Evolutionary conservation across 1,139 yeast species (phyloP).

Genomic region (Suhomyces kunorum): DNA sequence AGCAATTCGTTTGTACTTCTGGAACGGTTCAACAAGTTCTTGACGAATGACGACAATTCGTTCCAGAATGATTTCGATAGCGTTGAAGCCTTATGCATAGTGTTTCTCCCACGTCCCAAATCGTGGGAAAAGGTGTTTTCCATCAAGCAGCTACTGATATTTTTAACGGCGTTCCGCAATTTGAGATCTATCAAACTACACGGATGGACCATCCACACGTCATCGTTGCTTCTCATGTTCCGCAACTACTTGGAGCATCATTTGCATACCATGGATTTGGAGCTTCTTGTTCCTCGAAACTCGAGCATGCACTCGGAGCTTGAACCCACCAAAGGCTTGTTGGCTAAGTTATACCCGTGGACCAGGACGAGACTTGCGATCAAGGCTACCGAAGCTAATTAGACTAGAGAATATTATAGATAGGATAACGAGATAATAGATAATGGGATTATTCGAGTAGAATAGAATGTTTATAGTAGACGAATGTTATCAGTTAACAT

Average conservation of each 20-base stretch:
- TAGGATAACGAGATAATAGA: no score
- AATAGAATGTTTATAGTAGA: no score
- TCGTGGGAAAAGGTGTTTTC: constrained; percentile 13
- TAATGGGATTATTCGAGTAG: no score
- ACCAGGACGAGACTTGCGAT: constrained; percentile 12
- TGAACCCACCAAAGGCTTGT: background rate
- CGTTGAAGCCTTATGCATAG: constrained; percentile 24
- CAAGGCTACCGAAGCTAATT: background rate
- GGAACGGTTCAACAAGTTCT: constrained; percentile 39
- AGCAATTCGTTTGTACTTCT: constrained; percentile 37
- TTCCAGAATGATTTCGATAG: constrained; percentile 22
- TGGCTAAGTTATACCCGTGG: constrained; percentile 11
- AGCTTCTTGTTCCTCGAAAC: constrained; percentile 9
- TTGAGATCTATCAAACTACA: constrained; percentile 22
- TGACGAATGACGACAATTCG: constrained; percentile 20
- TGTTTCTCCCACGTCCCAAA: constrained; percentile 8
- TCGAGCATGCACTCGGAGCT: constrained; percentile 7
- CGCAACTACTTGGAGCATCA: constrained; percentile 10
- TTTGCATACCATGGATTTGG: constrained; percentile 13
- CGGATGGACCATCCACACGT: constrained; percentile 27
- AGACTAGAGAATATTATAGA: background rate
- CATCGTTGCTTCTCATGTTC: constrained; percentile 7
- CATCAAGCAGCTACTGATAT: constrained; percentile 5
- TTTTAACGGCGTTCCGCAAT: constrained; percentile 21
- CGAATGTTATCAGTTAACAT: no score